Conservation (phyloP, 116 monocot species). For the Zostera marina region DNA sequence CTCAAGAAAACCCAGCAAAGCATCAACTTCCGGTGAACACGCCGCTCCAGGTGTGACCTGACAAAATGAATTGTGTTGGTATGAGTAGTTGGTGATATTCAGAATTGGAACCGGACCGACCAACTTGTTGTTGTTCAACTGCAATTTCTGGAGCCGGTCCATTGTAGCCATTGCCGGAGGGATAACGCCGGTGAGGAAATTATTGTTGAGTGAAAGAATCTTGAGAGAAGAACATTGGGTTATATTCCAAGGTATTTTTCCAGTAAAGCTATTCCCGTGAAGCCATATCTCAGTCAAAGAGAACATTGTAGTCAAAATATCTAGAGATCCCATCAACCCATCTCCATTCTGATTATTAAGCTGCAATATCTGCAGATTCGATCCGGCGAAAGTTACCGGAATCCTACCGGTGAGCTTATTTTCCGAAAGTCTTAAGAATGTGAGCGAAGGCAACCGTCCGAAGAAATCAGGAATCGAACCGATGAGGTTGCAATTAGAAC, state of each 20-base stretch:
- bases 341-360: slow-evolving; percentile 43
- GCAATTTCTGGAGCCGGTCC: slow-evolving; percentile 21
- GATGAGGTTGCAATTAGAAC: slow-evolving; percentile 29
- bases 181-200: slow-evolving; percentile 44
- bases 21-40: slow-evolving; percentile 40
- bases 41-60: slow-evolving; percentile 26
- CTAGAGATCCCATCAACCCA: slow-evolving; percentile 40
- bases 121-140: slow-evolving; percentile 44
- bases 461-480: slow-evolving; percentile 55
- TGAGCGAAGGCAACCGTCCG: slow-evolving; percentile 33
- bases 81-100: slow-evolving; percentile 19
- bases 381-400: slow-evolving; percentile 25
- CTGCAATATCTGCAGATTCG: slow-evolving; percentile 35
- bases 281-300: slow-evolving; percentile 43
- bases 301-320: slow-evolving; percentile 28
- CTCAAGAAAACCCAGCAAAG: slow-evolving; percentile 48
- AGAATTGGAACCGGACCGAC: slow-evolving; percentile 47
- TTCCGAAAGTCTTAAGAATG: slow-evolving; percentile 26
- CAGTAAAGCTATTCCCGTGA: slow-evolving; percentile 57
- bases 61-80: slow-evolving; percentile 44
- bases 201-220: slow-evolving; percentile 36
- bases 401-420: slow-evolving; percentile 46
- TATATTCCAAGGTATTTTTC: slow-evolving; percentile 40
- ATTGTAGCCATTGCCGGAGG: slow-evolving; percentile 29
- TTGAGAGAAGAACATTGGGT: slow-evolving; percentile 18